Evolutionary conservation across 768 basidiomycete species (phyloP).

Genomic region (Amyloporia xantha): DNA sequence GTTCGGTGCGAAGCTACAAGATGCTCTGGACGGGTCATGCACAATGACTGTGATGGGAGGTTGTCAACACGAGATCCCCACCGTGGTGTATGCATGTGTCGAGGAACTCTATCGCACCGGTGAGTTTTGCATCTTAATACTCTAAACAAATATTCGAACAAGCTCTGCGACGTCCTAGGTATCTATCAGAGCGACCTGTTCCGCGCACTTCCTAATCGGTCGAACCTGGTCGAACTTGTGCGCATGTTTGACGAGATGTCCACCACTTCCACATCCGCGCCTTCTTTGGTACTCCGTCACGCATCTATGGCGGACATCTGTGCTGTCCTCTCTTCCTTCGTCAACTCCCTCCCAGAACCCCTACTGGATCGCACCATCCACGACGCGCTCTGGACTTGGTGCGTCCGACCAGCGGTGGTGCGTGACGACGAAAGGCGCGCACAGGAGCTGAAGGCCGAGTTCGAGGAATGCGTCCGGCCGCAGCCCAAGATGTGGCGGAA

Average conservation of each 20-base stretch:
- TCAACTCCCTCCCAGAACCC: slow-evolving; percentile 40
- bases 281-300: slow-evolving; percentile 19
- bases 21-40: slow-evolving; percentile 28
- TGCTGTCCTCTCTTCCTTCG: slow-evolving; percentile 40
- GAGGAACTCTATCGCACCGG: slow-evolving; percentile 44
- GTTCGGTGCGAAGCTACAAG: slow-evolving; percentile 31
- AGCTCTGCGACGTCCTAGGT: slow-evolving; percentile 22
- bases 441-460: slow-evolving; percentile 1
- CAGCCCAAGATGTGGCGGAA: not conserved
- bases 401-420: slow-evolving; percentile 35
- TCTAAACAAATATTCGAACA: not conserved
- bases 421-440: slow-evolving; percentile 24
- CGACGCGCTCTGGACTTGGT: slow-evolving; percentile 37
- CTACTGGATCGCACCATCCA: slow-evolving; percentile 37
- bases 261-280: slow-evolving; percentile 18
- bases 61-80: slow-evolving; percentile 31
- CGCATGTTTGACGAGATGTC: slow-evolving; percentile 24
- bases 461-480: not conserved
- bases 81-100: slow-evolving; percentile 34
- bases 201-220: slow-evolving; percentile 35
- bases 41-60: slow-evolving; percentile 29
- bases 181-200: slow-evolving; percentile 38
- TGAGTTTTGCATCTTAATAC: too few species aligned
- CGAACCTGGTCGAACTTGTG: slow-evolving; percentile 33
- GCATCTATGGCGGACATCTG: slow-evolving; percentile 38